Conservation (phyloP, 345 rosid species). For the Hibiscus mutabilis region DNA sequence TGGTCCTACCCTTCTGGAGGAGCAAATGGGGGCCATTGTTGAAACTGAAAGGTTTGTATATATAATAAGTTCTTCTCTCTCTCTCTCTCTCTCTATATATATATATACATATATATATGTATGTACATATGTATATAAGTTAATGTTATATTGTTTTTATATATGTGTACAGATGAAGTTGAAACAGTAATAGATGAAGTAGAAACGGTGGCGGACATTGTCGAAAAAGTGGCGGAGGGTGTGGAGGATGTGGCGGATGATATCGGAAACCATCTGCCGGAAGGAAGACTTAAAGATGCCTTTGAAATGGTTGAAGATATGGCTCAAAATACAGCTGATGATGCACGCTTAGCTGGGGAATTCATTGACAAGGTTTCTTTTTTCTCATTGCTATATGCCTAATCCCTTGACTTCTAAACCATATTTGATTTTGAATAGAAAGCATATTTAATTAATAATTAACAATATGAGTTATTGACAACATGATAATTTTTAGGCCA, state of each 20-base stretch:
- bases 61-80: background rate
- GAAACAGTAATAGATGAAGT: slow-evolving; percentile 28
- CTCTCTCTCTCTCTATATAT: too few species aligned
- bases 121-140: too few species aligned
- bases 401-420: background rate
- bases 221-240: slow-evolving; percentile 44
- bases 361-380: slow-evolving; percentile 38
- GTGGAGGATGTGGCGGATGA: slow-evolving; percentile 47
- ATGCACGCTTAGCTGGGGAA: slow-evolving; percentile 28
- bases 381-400: background rate
- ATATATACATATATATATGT: too few species aligned
- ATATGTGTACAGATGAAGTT: slow-evolving; percentile 23
- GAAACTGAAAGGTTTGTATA: slow-evolving; percentile 28
- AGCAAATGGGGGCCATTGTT: slow-evolving; percentile 38
- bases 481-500: too few species aligned
- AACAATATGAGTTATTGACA: background rate
- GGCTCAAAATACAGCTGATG: slow-evolving; percentile 33
- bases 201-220: slow-evolving; percentile 26
- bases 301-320: slow-evolving; percentile 25
- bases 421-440: background rate
- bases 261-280: slow-evolving; percentile 34
- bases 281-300: slow-evolving; percentile 32
- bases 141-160: too few species aligned
- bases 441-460: background rate
- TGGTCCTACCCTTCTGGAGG: slow-evolving; percentile 32